Evolutionary conservation across 139 green algal species (phyloP).

Genomic region (Desmodesmus armatus): DNA sequence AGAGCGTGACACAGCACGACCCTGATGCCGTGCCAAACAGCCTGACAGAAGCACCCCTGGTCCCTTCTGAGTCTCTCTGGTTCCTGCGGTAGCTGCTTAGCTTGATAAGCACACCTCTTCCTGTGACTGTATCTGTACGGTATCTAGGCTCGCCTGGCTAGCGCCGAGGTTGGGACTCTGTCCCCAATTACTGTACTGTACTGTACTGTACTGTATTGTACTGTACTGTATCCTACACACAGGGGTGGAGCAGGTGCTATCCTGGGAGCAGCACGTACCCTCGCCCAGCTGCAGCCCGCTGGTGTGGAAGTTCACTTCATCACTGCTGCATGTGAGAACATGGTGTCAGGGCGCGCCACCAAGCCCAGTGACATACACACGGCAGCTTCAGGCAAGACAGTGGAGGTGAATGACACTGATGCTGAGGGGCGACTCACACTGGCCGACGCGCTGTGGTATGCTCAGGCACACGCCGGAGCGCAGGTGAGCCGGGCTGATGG

Average conservation of each 20-base stretch:
- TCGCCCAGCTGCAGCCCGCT: slow-evolving; percentile 74
- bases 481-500: slow-evolving; percentile 35
- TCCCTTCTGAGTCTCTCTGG: too few relatives aligned
- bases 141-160: too few relatives aligned
- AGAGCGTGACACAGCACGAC: too few relatives aligned
- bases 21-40: too few relatives aligned
- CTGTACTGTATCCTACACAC: too few relatives aligned
- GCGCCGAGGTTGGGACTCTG: too few relatives aligned
- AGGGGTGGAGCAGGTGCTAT: slow-evolving; percentile 80
- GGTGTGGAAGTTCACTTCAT: slow-evolving; percentile 92
- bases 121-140: too few relatives aligned
- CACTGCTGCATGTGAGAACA: slow-evolving; percentile 97
- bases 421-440: slow-evolving; percentile 96
- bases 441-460: slow-evolving; percentile 95
- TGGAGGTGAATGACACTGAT: slow-evolving; percentile 84
- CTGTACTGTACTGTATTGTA: too few relatives aligned
- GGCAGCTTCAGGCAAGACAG: slow-evolving; percentile 78
- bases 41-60: too few relatives aligned
- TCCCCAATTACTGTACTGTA: too few relatives aligned
- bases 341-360: slow-evolving; percentile 88
- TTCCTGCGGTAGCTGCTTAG: too few relatives aligned
- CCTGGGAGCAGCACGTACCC: slow-evolving; percentile 84
- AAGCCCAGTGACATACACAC: slow-evolving; percentile 95
- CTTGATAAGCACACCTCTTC: too few relatives aligned
- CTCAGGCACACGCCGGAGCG: slow-evolving; percentile 65